Evolutionary conservation across 2,329 filamentous ascomycete species (phyloP).

Genomic region (Dactylellina parvicollis): DNA sequence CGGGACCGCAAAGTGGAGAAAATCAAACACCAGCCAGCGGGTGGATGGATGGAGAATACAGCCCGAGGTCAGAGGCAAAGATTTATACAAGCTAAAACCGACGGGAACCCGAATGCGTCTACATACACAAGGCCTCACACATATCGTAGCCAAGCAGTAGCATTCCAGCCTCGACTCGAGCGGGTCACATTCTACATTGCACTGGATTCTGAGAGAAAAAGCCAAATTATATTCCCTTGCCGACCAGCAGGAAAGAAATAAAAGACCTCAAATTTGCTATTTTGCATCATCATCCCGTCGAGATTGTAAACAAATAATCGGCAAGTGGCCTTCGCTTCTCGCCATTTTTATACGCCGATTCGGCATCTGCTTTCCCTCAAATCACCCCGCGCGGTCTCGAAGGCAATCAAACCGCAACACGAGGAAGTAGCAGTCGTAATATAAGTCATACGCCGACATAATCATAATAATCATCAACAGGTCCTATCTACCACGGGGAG

Average conservation of each 20-base stretch:
- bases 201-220: constrained; percentile 11
- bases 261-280: neutral
- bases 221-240: neutral
- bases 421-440: constrained; percentile 6
- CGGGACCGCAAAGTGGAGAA: constrained; percentile 43
- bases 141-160: constrained; percentile 12
- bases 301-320: constrained; percentile 4
- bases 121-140: neutral
- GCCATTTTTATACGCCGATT: constrained; percentile 53
- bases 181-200: neutral
- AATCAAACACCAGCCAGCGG: constrained; percentile 32
- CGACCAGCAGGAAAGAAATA: neutral
- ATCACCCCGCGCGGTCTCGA: constrained; percentile 45
- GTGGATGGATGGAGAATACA: constrained; percentile 47
- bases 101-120: neutral
- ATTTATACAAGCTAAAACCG: neutral
- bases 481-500: constrained; percentile 30
- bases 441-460: constrained; percentile 16
- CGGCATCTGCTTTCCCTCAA: constrained; percentile 39
- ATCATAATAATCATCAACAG: neutral
- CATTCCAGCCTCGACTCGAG: constrained; percentile 15
- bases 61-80: constrained; percentile 34
- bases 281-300: no score
- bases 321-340: constrained; percentile 24
- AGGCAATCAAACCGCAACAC: constrained; percentile 18